Evolutionary conservation across 192 early-diverging fungal genomes (phyloP).

Genomic region (Coemansia sp.): DNA sequence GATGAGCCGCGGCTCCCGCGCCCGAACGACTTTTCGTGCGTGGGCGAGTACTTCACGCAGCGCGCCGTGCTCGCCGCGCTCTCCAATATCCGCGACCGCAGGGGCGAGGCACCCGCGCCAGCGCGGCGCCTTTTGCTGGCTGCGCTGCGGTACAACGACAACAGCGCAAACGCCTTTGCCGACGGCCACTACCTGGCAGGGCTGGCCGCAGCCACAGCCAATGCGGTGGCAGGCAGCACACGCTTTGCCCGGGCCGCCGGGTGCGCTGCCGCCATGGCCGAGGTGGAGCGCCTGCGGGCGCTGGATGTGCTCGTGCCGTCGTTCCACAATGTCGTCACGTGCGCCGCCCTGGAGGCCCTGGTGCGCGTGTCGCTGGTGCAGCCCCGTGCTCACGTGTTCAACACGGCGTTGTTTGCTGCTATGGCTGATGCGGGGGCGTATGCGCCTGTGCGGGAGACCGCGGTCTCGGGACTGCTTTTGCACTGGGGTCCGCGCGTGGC

Average conservation of each 20-base stretch:
- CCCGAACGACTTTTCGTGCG: constrained; percentile 84
- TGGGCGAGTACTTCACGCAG: constrained; percentile 91
- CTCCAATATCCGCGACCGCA: constrained; percentile 63
- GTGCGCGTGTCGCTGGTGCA: constrained; percentile 59
- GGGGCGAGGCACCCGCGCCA: constrained; percentile 61
- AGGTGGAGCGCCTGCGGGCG: constrained; percentile 78
- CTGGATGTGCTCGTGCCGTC: constrained; percentile 83
- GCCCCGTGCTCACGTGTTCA: constrained; percentile 68
- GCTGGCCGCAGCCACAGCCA: constrained; percentile 70
- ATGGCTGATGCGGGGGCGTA: constrained; percentile 76
- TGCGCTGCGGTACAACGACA: constrained; percentile 91
- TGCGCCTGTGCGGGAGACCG: constrained; percentile 64
- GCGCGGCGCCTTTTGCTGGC: constrained; percentile 70
- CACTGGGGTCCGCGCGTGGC: constrained; percentile 55
- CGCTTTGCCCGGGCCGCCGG: constrained; percentile 16
- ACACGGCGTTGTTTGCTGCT: constrained; percentile 70
- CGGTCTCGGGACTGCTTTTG: constrained; percentile 74
- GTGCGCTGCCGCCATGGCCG: constrained; percentile 38
- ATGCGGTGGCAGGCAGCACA: constrained; percentile 57
- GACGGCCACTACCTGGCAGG: constrained; percentile 78
- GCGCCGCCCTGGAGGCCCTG: constrained; percentile 74
- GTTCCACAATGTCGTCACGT: constrained; percentile 83
- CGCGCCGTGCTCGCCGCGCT: constrained; percentile 79
- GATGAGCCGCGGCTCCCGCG: constrained; percentile 61
- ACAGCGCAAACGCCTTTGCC: constrained; percentile 81